Evolutionary conservation across 208 protist genomes (phyloP).

Genomic region (Trypanosoma boissoni): DNA sequence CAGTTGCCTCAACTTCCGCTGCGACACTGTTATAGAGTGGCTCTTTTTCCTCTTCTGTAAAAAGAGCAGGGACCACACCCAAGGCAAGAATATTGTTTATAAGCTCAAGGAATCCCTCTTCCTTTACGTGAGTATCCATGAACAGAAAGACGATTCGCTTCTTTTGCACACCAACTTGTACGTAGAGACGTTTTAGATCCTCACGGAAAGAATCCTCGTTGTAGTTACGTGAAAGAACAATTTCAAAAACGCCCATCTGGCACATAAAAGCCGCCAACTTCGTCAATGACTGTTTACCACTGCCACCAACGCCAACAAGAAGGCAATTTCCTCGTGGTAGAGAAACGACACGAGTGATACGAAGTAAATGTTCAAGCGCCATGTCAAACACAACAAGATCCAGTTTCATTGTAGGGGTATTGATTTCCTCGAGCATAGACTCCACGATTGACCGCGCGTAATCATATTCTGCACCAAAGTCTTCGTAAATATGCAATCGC

Average conservation of each 20-base stretch:
- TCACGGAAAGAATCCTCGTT: slow-evolving; percentile 96
- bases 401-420: slow-evolving; percentile 89
- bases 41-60: slow-evolving; percentile 98
- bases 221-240: slow-evolving; percentile 97
- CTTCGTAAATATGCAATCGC: slow-evolving; percentile 90
- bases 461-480: slow-evolving; percentile 84
- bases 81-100: slow-evolving; percentile 99
- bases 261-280: slow-evolving; percentile 93
- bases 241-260: slow-evolving; percentile 96
- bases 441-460: slow-evolving; percentile 88
- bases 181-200: slow-evolving; percentile 97
- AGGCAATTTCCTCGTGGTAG: slow-evolving; percentile 96
- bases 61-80: slow-evolving; percentile 98
- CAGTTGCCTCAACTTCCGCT: slow-evolving; percentile 84
- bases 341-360: slow-evolving; percentile 96
- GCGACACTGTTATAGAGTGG: slow-evolving; percentile 90
- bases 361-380: slow-evolving; percentile 96
- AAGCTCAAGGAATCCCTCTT: slow-evolving; percentile 98
- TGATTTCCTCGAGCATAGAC: slow-evolving; percentile 94
- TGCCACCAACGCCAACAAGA: slow-evolving; percentile 97
- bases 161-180: slow-evolving; percentile 89
- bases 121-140: slow-evolving; percentile 97
- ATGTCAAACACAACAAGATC: slow-evolving; percentile 99
- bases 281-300: slow-evolving; percentile 97
- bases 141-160: slow-evolving; percentile 98